These are phyloP conservation scores for Coleophoma eucalyptorum DNA, from an alignment of 2,329 filamentous ascomycete species.

Conservation along the genomic window DNA sequence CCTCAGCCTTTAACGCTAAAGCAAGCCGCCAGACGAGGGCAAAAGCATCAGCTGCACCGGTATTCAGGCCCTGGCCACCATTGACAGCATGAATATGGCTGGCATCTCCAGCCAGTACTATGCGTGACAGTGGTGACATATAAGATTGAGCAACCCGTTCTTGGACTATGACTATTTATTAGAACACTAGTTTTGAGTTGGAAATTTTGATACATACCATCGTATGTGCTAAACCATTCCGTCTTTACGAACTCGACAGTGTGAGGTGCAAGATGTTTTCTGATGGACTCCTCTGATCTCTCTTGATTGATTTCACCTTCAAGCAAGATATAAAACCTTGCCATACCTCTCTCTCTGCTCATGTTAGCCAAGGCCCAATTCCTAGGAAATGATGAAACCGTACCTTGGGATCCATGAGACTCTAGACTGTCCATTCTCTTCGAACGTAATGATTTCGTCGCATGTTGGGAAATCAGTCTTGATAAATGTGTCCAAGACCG, in stretches of 20 bases:
- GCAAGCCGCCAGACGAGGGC: slow-evolving; percentile 1
- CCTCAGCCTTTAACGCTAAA: slow-evolving; percentile 15
- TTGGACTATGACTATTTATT: neutral
- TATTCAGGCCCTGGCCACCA: slow-evolving; percentile 6
- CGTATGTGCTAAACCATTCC: slow-evolving; percentile 48
- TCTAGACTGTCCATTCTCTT: slow-evolving; percentile 39
- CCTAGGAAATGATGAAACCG: neutral
- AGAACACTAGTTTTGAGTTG: too few relatives aligned
- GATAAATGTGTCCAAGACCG: slow-evolving; percentile 43
- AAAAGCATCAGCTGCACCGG: slow-evolving; percentile 2
- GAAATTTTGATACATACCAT: slow-evolving; percentile 29
- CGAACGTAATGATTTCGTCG: slow-evolving; percentile 43
- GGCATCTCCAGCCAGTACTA: slow-evolving; percentile 1
- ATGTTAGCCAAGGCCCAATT: neutral
- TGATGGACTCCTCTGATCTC: slow-evolving; percentile 37
- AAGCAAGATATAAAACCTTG: slow-evolving; percentile 42
- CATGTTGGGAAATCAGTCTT: slow-evolving; percentile 44
- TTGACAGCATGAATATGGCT: slow-evolving; percentile 4
- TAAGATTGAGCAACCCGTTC: slow-evolving; percentile 7
- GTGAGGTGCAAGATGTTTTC: slow-evolving; percentile 39
- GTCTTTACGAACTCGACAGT: slow-evolving; percentile 37
- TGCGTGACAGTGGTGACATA: neutral
- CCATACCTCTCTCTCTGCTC: slow-evolving; percentile 36
- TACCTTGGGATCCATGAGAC: slow-evolving; percentile 43
- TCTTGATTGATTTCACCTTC: slow-evolving; percentile 39